Evolutionary conservation across 345 rosid genomes (phyloP), one percentile per base, ranked within the genome.

Genomic region (Eucalyptus grandis): DNA sequence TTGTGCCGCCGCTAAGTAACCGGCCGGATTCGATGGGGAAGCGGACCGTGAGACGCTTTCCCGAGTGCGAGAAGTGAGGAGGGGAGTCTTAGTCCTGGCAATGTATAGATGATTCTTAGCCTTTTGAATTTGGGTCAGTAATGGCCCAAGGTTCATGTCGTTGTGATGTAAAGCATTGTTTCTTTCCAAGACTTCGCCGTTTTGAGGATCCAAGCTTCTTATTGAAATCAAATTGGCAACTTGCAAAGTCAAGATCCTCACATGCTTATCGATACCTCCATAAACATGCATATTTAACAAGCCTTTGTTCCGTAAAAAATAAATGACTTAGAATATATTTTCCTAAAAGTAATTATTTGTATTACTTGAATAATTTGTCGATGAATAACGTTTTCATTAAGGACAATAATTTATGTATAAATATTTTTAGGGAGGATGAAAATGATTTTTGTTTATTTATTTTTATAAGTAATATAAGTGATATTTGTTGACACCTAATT

Each of bases 231-330:
- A 14, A 65, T 17, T 15, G 77, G 40, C 77, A 65, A 65, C 37
- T 65, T 65, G 77, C 77, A n/a, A n/a, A 65, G 40, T 21, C 14
- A 40, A 40, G 26, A 40, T 77, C 47, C 27, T 21, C 47, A 4
- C 11, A 22, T 40, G 85, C 47, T 21, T 7, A 21, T 21, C 22
- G 47, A 11, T 1, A 40, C 24, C 85, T 77, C 24, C 85, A 40
- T 77, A 2, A 77, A 40, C 2, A 21, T 77, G 27, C 85, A 77
- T 77, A 77, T 2, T 6, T 11, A 77, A 1, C 3, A 56, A 56
- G 30, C 6, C 12, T 56, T 5, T 56, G 6, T 56, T 24, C 0
- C 1, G 3, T 56, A 0, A 56, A 56, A 56, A 56, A 24, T 56
- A 24, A 56, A 24, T 56, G 2, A 56, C 6, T 56, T 24, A 56